A percentile compares a stretch with the other conserved stretches of the same genome.
Conservation (phyloP, 108 stramenopile species). For the Pseudonitzschia multistriata region DNA sequence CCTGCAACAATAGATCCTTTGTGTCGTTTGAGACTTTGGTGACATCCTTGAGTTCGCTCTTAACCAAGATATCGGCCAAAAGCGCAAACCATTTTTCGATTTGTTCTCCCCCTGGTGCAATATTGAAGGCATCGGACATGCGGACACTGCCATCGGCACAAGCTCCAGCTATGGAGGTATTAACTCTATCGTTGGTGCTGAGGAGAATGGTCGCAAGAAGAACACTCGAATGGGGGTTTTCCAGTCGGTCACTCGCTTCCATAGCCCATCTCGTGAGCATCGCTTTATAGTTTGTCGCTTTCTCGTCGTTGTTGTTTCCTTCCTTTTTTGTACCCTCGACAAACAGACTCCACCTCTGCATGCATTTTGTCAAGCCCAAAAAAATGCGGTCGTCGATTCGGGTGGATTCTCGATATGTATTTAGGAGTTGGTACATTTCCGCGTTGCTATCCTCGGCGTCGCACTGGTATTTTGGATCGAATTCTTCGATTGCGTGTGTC, state of each 20-base stretch:
- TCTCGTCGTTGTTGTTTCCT: not conserved
- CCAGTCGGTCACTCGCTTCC: constrained; percentile 3
- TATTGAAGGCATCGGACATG: not conserved
- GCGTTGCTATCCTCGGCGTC: not conserved
- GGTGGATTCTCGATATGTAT: constrained; percentile 15
- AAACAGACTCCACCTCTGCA: constrained; percentile 16
- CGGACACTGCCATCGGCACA: not conserved
- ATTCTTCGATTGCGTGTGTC: constrained; percentile 11
- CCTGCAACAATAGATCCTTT: constrained; percentile 14
- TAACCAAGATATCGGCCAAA: constrained; percentile 11
- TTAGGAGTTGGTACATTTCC: constrained; percentile 12
- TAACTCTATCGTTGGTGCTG: not conserved
- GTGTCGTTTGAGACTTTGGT: not conserved
- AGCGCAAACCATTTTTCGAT: constrained; percentile 24
- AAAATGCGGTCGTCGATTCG: constrained; percentile 22
- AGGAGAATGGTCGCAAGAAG: constrained; percentile 22
- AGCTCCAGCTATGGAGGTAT: not conserved
- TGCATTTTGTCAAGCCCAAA: constrained; percentile 21
- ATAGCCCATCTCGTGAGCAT: constrained; percentile 25
- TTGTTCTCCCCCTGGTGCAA: not conserved
- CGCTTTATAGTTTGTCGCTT: not conserved
- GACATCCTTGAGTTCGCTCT: not conserved
- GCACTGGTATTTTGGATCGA: constrained; percentile 5
- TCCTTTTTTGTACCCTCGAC: not conserved
- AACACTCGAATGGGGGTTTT: constrained; percentile 15